Percentiles rank a stretch among this genome's conserved stretches.
Evolutionary conservation across 768 basidiomycete species (phyloP).

Genomic region (Sporobolomyces pararoseus): DNA sequence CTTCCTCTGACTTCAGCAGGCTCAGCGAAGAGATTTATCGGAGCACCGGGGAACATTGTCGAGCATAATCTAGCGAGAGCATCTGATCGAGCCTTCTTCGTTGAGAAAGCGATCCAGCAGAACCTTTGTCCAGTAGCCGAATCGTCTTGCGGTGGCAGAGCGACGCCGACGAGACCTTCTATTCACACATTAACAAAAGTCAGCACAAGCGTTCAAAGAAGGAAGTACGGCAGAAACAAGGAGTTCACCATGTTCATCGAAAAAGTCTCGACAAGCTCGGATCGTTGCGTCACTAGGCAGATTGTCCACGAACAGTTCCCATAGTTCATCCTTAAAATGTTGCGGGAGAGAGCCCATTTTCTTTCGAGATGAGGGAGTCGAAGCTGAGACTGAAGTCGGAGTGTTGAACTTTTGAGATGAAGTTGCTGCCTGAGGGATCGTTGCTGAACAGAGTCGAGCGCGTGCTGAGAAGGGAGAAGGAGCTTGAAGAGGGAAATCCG

Average conservation of each 20-base stretch:
- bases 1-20: too few relatives aligned
- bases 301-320: slow-evolving; percentile 11
- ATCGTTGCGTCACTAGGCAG: background rate
- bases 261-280: slow-evolving; percentile 6
- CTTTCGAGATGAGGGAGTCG: too few relatives aligned
- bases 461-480: too few relatives aligned
- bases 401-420: too few relatives aligned
- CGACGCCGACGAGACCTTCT: slow-evolving; percentile 14
- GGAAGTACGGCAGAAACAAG: background rate
- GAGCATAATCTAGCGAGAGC: background rate
- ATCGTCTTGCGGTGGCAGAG: background rate
- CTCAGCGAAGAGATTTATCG: slow-evolving; percentile 1
- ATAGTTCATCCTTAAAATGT: background rate
- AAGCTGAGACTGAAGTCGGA: too few relatives aligned
- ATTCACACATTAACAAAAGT: background rate
- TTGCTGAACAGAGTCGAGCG: too few relatives aligned
- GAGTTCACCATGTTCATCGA: slow-evolving; percentile 10
- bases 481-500: too few relatives aligned
- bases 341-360: background rate
- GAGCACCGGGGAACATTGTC: background rate
- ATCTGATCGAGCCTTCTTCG: background rate
- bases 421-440: too few relatives aligned
- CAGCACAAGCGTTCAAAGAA: background rate
- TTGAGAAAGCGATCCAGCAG: slow-evolving; percentile 18
- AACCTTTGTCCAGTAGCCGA: too few relatives aligned